Evolutionary conservation across 371 early-diverging fungal species (phyloP).

Genomic region (Smittium culicis): DNA sequence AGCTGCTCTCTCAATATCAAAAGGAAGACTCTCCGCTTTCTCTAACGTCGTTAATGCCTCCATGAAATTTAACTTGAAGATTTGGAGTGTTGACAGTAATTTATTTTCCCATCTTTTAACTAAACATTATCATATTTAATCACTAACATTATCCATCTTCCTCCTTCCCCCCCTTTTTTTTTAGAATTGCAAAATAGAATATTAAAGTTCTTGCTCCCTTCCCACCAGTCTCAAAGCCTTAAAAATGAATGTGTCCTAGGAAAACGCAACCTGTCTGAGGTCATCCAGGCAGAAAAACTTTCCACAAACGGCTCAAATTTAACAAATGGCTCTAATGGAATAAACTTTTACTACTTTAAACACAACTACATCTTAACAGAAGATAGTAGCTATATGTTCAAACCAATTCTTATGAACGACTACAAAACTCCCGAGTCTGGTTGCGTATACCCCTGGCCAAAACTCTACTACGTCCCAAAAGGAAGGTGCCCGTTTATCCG

Average conservation of each 20-base stretch:
- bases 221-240: too few species aligned
- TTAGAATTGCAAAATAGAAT: too few species aligned
- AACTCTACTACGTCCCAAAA: constrained; percentile 31
- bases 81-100: constrained; percentile 28
- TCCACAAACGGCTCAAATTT: constrained; percentile 12
- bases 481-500: constrained; percentile 33
- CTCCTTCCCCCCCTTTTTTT: too few species aligned
- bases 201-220: too few species aligned
- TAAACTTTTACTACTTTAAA: constrained; percentile 30
- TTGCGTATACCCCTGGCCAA: constrained; percentile 31
- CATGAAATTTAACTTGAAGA: constrained; percentile 24
- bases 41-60: constrained; percentile 19
- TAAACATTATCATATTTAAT: too few species aligned
- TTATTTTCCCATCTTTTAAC: constrained; percentile 28
- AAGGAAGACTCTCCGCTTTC: background rate
- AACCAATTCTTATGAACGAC: constrained; percentile 29
- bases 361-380: constrained; percentile 29
- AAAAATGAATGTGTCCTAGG: too few species aligned
- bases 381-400: constrained; percentile 22
- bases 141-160: too few species aligned
- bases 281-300: constrained; percentile 27
- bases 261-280: constrained; percentile 30
- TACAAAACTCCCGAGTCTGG: constrained; percentile 27
- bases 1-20: constrained; percentile 10
- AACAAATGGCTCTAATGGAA: background rate